Conservation (phyloP, 2,329 filamentous ascomycete species). For the Botrytis galanthina region DNA sequence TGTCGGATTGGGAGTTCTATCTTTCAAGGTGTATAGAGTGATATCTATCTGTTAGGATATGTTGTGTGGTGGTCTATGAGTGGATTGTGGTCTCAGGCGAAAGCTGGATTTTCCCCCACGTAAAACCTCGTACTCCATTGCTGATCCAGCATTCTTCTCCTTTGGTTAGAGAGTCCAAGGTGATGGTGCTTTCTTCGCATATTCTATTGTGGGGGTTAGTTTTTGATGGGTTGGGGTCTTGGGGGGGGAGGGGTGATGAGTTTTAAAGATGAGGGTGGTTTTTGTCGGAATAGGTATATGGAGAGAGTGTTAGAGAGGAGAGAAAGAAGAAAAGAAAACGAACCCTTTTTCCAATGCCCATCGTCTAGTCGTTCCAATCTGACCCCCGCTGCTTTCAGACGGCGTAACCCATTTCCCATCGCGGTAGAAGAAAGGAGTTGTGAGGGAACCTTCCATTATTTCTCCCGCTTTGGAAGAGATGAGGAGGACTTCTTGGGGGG, state of each 20-base stretch:
- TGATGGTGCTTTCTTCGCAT: conserved; percentile 63
- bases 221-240: too few species aligned
- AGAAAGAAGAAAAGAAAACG: neutral
- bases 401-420: conserved; percentile 77
- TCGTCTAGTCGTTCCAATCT: conserved; percentile 75
- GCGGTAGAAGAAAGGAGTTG: conserved; percentile 79
- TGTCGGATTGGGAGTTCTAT: too few species aligned
- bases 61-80: too few species aligned
- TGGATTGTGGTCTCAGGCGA: neutral
- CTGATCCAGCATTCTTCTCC: conserved; percentile 86
- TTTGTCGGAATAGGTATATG: neutral
- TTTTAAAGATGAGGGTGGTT: too few species aligned
- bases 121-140: conserved; percentile 81
- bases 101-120: conserved; percentile 45
- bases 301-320: neutral
- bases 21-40: too few species aligned
- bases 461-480: conserved; percentile 58
- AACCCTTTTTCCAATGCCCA: conserved; percentile 74
- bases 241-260: too few species aligned
- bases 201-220: conserved; percentile 42
- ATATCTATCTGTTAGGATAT: too few species aligned
- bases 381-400: conserved; percentile 71
- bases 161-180: conserved; percentile 57
- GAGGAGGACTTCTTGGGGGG: conserved; percentile 69
- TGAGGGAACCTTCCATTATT: conserved; percentile 83